Conservation (phyloP, 2,329 filamentous ascomycete species). For the Clarireedia paspali region DNA sequence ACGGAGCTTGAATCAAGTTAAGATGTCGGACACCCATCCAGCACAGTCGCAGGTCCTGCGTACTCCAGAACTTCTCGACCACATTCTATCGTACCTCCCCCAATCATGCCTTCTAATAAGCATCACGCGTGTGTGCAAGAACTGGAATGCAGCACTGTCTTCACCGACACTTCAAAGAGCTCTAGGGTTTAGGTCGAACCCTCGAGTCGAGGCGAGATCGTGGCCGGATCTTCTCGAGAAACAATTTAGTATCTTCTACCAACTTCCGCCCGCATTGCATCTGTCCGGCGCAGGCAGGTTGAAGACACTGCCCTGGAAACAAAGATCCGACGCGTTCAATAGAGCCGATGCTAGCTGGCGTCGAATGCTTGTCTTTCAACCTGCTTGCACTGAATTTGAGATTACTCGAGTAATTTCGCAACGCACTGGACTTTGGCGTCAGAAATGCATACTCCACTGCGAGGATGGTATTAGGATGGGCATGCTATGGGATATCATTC, state of each 20-base stretch:
- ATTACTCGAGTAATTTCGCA: not conserved
- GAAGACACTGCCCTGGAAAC: conserved; percentile 1
- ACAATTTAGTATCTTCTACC: conserved; percentile 1
- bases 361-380: conserved; percentile 7
- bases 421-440: not conserved
- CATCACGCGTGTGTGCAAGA: not conserved
- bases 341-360: conserved; percentile 9
- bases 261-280: not conserved
- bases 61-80: conserved; percentile 3
- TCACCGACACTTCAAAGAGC: conserved; percentile 2
- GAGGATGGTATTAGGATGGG: conserved; percentile 7
- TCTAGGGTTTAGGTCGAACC: not conserved
- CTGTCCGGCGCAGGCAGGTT: not conserved
- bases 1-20: not conserved
- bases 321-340: not conserved
- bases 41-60: not conserved
- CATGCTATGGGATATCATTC: conserved; percentile 8
- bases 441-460: not conserved
- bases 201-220: not conserved
- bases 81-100: conserved; percentile 5
- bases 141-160: not conserved
- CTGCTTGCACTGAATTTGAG: not conserved
- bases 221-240: conserved; percentile 3
- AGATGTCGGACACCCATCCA: not conserved
- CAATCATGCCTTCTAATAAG: not conserved